Evolutionary conservation across 176 grass and related monocot genomes (phyloP), one percentile per base, ranked within the genome.

Genomic region (Thinopyrum elongatum): DNA sequence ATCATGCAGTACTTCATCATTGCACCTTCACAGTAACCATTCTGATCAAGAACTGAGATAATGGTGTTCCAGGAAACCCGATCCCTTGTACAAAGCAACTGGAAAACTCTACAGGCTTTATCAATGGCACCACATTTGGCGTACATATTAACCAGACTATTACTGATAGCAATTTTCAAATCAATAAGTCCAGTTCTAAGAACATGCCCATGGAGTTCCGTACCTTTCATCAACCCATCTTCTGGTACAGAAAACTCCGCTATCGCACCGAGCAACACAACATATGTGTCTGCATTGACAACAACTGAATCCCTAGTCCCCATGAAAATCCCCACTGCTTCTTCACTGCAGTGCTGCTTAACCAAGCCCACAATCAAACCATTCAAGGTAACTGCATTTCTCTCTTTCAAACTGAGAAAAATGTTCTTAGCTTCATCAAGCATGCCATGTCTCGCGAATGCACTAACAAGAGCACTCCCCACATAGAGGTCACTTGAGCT

Each of bases 41-140:
- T 97, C 74, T 92, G 92, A 92, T 97, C 85, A 86, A 97, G 66
- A 84, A 83, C 89, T n/a, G 92, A 77, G 51, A 97, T 97, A 83
- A 97, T 77, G 16, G 89, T 94, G 82, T 92, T 97, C 94, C 94
- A 97, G 74, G 94, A 94, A 86, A 97, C 76, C 58, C 41, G 92
- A 80, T 97, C 90, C 70, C 81, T 94, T 57, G 65, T 30, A 65
- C 53, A 28, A 86, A 94, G 86, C 13, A 79, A 80, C 62, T 88
- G 57, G 80, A 97, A 97, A 79, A 94, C 83, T 75, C 49, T 82
- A 86, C 65, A 88, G 16, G 89, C 87, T 66, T 74, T 88, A 74
- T 82, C 76, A 66, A 92, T 79, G 59, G 78, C 84, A 76, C 92
- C 90, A 80, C 89, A 93, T 84, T 97, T 97, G 35, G 87, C 85